Evolutionary conservation across 345 rosid genomes (phyloP), one percentile per base, ranked within the genome.

Genomic region (Conringia planisiliqua): DNA sequence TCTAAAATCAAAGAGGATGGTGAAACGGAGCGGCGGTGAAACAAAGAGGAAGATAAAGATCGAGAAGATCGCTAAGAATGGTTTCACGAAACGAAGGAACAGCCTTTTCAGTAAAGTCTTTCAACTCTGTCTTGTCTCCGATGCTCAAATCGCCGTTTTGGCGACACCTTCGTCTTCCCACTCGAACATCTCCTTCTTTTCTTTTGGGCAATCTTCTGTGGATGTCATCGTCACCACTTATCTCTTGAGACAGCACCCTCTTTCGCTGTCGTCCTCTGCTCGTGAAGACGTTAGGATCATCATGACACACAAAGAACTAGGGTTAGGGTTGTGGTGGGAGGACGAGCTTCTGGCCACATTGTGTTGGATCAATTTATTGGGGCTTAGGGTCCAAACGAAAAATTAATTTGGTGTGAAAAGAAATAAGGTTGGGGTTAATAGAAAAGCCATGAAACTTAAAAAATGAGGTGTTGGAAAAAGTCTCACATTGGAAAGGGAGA

Each of bases 201-300:
- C 68, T 3, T 71, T 47, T 4, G 68, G 75, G 1, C 68, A 48
- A 10, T 62, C 76, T 16, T 61, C 68, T 3, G 60, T 39, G 3
- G 18, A 55, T 13, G 4, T 5, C 16, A 17, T 68, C 16, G 72
- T 55, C 3, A 1, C 36, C 0, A 11, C 52, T 55, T 55, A 26
- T 48, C 62, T 68, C 39, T 0, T 18, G 12, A 18, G 30, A 27
- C 17, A 55, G 12, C 39, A 7, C 39, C 62, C 12, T 22, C 10
- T 3, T 17, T 11, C 52, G 1, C 5, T 29, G 3, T 5, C 32
- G 32, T 0, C 5, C 3, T 1, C 17, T 7, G 9, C 4, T 20
- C 24, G 10, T 7, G 57, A 65, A 5, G 47, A 43, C 29, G 4
- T 65, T 32, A 57, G 17, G 6, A 0, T 46, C 4, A 18, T 12